Evolutionary conservation across 1,284 basidiomycete genomes (phyloP).

Genomic region (Agaricales sp.): DNA sequence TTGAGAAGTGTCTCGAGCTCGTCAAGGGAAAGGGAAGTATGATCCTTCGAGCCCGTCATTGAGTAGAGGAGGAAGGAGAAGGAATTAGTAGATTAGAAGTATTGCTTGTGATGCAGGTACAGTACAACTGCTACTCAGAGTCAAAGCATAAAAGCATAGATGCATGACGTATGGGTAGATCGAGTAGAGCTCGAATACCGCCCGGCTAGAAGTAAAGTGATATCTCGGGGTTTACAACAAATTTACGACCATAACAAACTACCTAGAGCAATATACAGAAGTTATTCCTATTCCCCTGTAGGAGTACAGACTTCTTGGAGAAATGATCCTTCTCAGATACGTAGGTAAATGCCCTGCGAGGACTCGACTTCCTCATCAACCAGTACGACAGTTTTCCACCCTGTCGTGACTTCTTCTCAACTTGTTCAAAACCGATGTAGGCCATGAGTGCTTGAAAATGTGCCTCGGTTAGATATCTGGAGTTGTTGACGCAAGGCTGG

Average conservation of each 20-base stretch:
- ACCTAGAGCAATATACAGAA: conserved; percentile 58
- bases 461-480: conserved; percentile 63
- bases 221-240: no score
- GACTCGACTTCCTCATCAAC: conserved; percentile 42
- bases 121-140: no score
- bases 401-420: conserved; percentile 49
- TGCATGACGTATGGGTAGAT: no score
- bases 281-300: conserved; percentile 70
- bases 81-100: no score
- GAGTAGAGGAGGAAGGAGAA: background rate
- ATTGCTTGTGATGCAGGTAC: no score
- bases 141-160: no score
- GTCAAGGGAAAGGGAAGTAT: conserved; percentile 44
- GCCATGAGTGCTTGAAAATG: conserved; percentile 50
- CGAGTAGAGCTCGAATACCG: no score
- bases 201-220: no score
- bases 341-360: no score
- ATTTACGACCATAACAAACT: no score
- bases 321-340: no score
- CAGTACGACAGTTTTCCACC: conserved; percentile 73
- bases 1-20: conserved; percentile 49
- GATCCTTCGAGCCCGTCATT: conserved; percentile 13
- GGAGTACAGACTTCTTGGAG: conserved; percentile 47
- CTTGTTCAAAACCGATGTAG: conserved; percentile 51
- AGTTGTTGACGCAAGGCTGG: conserved; percentile 73